phyloP scores from a whole-genome alignment of 805 yeast genomes.

The Schwanniomyces occidentalis region DNA sequence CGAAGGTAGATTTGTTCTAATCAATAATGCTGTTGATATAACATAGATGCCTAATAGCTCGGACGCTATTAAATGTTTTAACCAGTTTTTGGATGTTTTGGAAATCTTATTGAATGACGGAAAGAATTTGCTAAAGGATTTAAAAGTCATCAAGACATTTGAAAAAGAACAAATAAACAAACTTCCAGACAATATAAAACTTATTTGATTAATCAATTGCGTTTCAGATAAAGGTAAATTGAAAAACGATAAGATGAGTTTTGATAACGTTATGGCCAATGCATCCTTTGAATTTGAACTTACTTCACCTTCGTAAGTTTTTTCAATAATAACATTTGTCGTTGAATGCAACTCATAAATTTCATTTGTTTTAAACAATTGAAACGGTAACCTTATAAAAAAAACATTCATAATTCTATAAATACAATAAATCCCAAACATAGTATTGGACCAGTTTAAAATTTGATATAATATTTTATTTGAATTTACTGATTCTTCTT shows the following conservation, averaged over 20 bases:
- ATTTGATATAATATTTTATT: neutral
- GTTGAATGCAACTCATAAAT: neutral
- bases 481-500: slow-evolving; percentile 4
- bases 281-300: slow-evolving; percentile 38
- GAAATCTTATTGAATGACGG: slow-evolving; percentile 21
- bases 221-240: slow-evolving; percentile 34
- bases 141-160: slow-evolving; percentile 61
- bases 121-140: slow-evolving; percentile 44
- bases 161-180: slow-evolving; percentile 65
- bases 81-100: slow-evolving; percentile 26
- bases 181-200: slow-evolving; percentile 56
- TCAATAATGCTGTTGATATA: slow-evolving; percentile 50
- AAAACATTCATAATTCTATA: slow-evolving; percentile 48
- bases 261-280: slow-evolving; percentile 49
- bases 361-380: slow-evolving; percentile 11
- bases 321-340: neutral
- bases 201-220: slow-evolving; percentile 44
- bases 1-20: slow-evolving; percentile 49
- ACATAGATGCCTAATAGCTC: slow-evolving; percentile 53
- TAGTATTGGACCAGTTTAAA: slow-evolving; percentile 16
- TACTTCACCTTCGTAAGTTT: slow-evolving; percentile 8
- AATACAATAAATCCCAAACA: slow-evolving; percentile 49
- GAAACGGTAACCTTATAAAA: slow-evolving; percentile 39
- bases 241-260: slow-evolving; percentile 29
- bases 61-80: slow-evolving; percentile 38